These are phyloP conservation scores for Macadamia integrifolia DNA, from an alignment of 164 flowering plant genomes.

Conservation along the genomic window DNA sequence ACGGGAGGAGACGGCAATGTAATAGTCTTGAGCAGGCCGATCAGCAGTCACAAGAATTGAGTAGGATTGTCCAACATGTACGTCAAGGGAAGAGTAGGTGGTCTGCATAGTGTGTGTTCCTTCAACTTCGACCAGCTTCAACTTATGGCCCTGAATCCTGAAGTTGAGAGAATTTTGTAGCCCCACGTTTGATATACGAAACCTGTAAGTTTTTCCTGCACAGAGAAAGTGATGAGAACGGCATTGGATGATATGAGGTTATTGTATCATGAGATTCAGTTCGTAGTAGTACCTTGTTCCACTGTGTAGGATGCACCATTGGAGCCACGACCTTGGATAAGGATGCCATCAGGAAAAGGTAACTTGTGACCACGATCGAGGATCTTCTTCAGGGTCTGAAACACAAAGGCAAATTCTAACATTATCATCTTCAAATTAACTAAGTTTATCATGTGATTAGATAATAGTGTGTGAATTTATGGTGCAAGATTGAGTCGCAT, in stretches of 20 bases:
- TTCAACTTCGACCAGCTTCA: slow-evolving; percentile 79
- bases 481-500: no score
- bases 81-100: slow-evolving; percentile 67
- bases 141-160: slow-evolving; percentile 62
- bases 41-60: slow-evolving; percentile 79
- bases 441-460: no score
- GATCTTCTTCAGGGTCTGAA: slow-evolving; percentile 42
- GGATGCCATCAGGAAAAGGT: slow-evolving; percentile 63
- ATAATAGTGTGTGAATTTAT: no score
- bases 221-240: no score
- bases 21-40: slow-evolving; percentile 60
- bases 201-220: slow-evolving; percentile 82
- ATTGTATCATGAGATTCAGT: neutral
- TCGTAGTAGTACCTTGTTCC: slow-evolving; percentile 49
- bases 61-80: slow-evolving; percentile 80
- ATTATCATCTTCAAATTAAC: neutral
- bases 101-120: slow-evolving; percentile 80
- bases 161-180: slow-evolving; percentile 70
- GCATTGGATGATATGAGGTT: no score
- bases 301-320: slow-evolving; percentile 42
- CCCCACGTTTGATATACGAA: slow-evolving; percentile 82
- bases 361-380: slow-evolving; percentile 65
- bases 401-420: neutral
- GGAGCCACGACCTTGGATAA: slow-evolving; percentile 79
- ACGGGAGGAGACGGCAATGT: slow-evolving; percentile 61